Percentiles rank a stretch among this genome's conserved stretches.
These are phyloP conservation scores for Chrysopogon serrulatus DNA, from an alignment of 176 grass and related monocot species.

Conservation along the genomic window DNA sequence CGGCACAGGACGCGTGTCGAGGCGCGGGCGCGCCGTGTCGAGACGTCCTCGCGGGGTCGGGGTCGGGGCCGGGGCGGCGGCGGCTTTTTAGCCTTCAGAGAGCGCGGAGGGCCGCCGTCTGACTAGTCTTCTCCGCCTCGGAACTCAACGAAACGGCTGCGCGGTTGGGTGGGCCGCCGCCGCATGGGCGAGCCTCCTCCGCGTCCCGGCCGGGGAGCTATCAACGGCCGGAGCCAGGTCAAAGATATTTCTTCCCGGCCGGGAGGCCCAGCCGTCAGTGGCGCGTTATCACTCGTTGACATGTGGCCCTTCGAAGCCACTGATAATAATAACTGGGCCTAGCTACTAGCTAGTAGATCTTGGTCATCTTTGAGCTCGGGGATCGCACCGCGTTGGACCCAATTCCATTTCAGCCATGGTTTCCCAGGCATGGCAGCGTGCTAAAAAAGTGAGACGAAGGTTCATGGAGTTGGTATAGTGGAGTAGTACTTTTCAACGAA, in stretches of 20 bases:
- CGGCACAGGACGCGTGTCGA: not conserved
- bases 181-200: not conserved
- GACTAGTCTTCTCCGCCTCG: not conserved
- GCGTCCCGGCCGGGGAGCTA: not conserved
- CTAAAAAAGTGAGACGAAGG: no score
- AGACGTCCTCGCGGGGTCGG: not conserved
- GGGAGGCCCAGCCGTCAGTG: not conserved
- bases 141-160: slow-evolving; percentile 28
- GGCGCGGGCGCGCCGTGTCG: not conserved
- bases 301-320: not conserved
- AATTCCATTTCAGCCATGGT: no score
- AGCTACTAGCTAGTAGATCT: no score
- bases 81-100: not conserved
- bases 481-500: no score
- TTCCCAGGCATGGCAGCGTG: no score
- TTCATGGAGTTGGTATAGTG: no score
- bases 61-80: not conserved
- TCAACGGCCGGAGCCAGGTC: not conserved
- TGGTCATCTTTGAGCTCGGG: no score
- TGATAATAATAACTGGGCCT: no score
- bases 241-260: not conserved
- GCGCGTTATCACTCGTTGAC: not conserved
- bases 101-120: not conserved
- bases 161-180: not conserved
- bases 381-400: no score